These are phyloP conservation scores for Mycena venus DNA, from an alignment of 768 basidiomycete genomes.

Conservation along the genomic window DNA sequence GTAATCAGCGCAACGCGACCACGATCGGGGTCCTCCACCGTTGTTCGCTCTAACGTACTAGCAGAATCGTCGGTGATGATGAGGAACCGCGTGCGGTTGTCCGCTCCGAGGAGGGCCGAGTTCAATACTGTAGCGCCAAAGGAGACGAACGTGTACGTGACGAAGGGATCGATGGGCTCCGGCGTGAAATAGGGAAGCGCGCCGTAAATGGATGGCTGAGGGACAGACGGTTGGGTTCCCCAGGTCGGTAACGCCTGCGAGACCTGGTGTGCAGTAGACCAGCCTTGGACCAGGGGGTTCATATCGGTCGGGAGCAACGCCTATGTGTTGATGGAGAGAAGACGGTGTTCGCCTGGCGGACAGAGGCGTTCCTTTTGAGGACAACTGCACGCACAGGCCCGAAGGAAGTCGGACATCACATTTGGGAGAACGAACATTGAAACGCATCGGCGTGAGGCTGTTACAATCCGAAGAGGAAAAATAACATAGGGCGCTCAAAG, in stretches of 20 bases:
- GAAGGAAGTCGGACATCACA: not conserved
- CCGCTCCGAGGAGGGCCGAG: slow-evolving; percentile 3
- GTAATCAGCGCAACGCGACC: not conserved
- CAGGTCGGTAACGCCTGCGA: not conserved
- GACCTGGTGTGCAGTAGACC: not conserved
- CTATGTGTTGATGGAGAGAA: not conserved
- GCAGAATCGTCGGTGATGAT: not conserved
- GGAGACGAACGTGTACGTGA: not conserved
- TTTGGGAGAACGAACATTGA: not conserved
- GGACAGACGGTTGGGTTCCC: not conserved
- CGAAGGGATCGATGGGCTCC: not conserved
- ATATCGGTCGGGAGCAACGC: not conserved
- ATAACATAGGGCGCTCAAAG: not conserved
- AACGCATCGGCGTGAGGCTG: not conserved
- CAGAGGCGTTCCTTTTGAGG: not conserved
- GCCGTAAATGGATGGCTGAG: not conserved
- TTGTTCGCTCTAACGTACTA: no score
- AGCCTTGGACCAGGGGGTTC: not conserved
- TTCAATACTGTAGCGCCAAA: not conserved
- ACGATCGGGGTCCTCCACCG: not conserved
- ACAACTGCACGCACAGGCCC: no score
- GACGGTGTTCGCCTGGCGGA: not conserved
- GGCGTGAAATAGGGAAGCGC: not conserved
- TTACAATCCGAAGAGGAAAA: not conserved
- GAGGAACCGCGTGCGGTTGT: not conserved